Base-by-base conservation (phyloP, 495 filamentous ascomycete genomes). In the Lineolata rhizophorae region DNA sequence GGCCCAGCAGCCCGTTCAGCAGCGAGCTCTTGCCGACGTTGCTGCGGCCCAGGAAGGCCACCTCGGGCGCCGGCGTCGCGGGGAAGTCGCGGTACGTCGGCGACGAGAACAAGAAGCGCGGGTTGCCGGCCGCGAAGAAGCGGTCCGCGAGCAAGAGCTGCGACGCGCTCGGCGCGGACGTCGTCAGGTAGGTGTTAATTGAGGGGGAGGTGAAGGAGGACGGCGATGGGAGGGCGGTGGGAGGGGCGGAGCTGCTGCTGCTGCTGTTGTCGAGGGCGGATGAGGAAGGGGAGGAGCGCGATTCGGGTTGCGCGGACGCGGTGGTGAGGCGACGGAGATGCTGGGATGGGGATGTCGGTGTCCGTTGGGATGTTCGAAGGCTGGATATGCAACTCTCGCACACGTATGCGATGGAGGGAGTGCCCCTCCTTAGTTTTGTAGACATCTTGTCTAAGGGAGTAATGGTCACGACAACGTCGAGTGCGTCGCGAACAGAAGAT, bases 11-110 rank as follows among this genome's bases (percentile, higher is more conserved):
- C 1, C 76, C 75, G 48, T 97, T 97, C 36, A 95, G 56, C 16
- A 95, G 58, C 5, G 70, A 76, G 19, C 76, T 83, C 49, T 97
- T 97, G 22, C 84, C 87, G 17, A 90, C 84, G 49, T 97, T 94
- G 20, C 74, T 83, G 27, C 82, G 70, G 28, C 87, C 87, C 1
- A 80, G 53, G 42, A 80, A 76, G 20, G 67, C 71, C n/a, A 79
- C 68, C 45, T 80, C 72, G 27, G 71, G 71, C 22, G 22, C 22
- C 9, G 40, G 43, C 10, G 64, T 54, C 10, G 49, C 53, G n/a
- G 51, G 53, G 29, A 50, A 41, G 18, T 64, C 57, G 38, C 72
- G 71, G 45, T 92, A 91, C 66, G 24, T 58, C 54, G 3, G 72
- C 67, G 13, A 68, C 69, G 60, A 72, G 30, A 18, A 84, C 21